These are phyloP conservation scores for Tetraselmis striata DNA, from an alignment of 139 green algal genomes.

Conservation along the genomic window DNA sequence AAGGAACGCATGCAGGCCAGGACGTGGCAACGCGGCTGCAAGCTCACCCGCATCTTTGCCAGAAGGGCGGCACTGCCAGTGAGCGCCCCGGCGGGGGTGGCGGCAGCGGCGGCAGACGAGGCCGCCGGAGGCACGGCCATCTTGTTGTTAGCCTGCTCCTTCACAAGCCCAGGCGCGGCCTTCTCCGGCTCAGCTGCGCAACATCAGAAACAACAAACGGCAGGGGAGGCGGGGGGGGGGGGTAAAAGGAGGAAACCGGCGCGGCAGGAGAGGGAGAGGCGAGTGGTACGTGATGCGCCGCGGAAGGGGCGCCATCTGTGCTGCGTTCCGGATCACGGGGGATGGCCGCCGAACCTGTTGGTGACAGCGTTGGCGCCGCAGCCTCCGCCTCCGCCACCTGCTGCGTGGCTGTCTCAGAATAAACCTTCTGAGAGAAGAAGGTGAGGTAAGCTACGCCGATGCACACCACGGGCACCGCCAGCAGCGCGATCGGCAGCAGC, in stretches of 20 bases:
- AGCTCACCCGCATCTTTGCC: conserved; percentile 9
- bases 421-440: not conserved
- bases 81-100: not conserved
- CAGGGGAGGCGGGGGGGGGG: too few species aligned
- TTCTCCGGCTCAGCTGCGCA: conserved; percentile 87
- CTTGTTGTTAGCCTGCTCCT: not conserved
- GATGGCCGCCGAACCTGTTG: not conserved
- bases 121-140: not conserved
- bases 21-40: not conserved
- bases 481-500: not conserved
- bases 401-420: not conserved
- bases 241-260: too few species aligned
- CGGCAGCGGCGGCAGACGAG: conserved; percentile 4
- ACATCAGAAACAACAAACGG: conserved; percentile 77
- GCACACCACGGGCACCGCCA: not conserved
- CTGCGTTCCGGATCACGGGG: not conserved
- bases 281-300: too few species aligned
- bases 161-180: not conserved
- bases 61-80: conserved; percentile 14
- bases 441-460: not conserved
- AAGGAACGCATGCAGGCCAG: too few species aligned
- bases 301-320: not conserved
- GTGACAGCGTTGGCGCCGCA: not conserved
- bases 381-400: not conserved
- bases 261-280: too few species aligned